phyloP scores from a whole-genome alignment of 140 eudicot genomes.

The Erigeron philadelphicus region DNA sequence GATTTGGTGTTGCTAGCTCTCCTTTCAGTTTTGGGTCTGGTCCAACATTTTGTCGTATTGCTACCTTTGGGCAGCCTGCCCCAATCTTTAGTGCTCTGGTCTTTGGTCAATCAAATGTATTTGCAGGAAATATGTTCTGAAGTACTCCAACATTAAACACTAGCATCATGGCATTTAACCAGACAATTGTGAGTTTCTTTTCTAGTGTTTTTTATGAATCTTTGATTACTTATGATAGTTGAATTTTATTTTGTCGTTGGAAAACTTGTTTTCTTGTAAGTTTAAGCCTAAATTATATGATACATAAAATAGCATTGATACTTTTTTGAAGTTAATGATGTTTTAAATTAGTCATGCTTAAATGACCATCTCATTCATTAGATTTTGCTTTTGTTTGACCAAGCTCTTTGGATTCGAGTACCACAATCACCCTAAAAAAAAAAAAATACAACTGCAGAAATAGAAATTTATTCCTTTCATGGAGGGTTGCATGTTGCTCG shows the following conservation, averaged over 20 bases:
- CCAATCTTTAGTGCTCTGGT: constrained; percentile 49
- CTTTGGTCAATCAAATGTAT: constrained; percentile 60
- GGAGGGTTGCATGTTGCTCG: constrained; percentile 99
- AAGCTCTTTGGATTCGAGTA: constrained; percentile 95
- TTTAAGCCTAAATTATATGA: too few species aligned
- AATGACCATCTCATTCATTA: constrained; percentile 6
- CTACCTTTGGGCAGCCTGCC: constrained; percentile 68
- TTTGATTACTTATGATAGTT: background rate
- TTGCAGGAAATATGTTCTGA: constrained; percentile 64
- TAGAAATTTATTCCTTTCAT: constrained; percentile 50
- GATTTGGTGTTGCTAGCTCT: constrained; percentile 61
- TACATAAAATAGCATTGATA: too few species aligned
- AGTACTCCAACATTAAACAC: constrained; percentile 44
- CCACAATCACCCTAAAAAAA: constrained; percentile 64
- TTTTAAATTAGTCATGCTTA: background rate
- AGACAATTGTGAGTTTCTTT: constrained; percentile 63
- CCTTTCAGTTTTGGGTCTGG: constrained; percentile 61
- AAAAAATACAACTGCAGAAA: constrained; percentile 66
- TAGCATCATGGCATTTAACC: constrained; percentile 56
- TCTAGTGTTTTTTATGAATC: background rate
- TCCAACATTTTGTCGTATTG: constrained; percentile 62
- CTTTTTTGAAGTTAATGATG: background rate
- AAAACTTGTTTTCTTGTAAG: background rate
- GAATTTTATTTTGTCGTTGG: too few species aligned
- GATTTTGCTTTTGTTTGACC: background rate